Evolutionary conservation across 2,329 filamentous ascomycete species (phyloP).

Genomic region (Graphilbum ipis-grandicollis): DNA sequence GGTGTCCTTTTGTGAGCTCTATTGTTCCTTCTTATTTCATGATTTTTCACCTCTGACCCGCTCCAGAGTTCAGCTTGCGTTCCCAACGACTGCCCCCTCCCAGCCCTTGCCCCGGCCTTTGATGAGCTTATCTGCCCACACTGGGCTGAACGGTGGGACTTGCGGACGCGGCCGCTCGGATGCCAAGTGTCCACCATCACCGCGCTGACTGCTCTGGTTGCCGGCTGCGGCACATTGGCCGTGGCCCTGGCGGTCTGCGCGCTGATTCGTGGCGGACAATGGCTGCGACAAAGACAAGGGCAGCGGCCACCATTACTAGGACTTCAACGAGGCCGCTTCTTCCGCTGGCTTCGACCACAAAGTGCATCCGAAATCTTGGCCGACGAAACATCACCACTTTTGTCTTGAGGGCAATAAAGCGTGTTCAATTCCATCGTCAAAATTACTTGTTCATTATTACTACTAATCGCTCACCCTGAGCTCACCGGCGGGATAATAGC

Average conservation of each 20-base stretch:
- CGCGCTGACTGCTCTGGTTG: slow-evolving; percentile 17
- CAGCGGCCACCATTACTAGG: too few species aligned
- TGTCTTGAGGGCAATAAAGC: too few species aligned
- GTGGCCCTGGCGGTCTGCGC: too few species aligned
- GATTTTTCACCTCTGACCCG: neutral
- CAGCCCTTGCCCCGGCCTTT: slow-evolving; percentile 30
- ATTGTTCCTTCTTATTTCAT: slow-evolving; percentile 11
- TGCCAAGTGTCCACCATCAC: slow-evolving; percentile 26
- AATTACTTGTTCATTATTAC: neutral
- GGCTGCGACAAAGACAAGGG: too few species aligned
- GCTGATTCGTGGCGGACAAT: too few species aligned
- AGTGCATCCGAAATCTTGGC: too few species aligned
- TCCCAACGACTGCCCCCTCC: slow-evolving; percentile 27
- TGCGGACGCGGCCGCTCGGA: slow-evolving; percentile 20
- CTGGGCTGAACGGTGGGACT: slow-evolving; percentile 26
- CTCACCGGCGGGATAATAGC: slow-evolving; percentile 80
- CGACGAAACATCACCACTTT: too few species aligned
- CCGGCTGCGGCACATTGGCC: too few species aligned
- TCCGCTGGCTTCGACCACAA: too few species aligned
- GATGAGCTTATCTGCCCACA: slow-evolving; percentile 34
- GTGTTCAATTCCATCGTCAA: neutral
- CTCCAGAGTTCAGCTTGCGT: slow-evolving; percentile 34
- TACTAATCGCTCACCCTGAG: slow-evolving; percentile 53
- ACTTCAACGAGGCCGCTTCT: too few species aligned
- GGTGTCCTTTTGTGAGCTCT: slow-evolving; percentile 39